These are phyloP conservation scores for Citrus reticulata DNA, from an alignment of 345 rosid species.

Conservation along the genomic window DNA sequence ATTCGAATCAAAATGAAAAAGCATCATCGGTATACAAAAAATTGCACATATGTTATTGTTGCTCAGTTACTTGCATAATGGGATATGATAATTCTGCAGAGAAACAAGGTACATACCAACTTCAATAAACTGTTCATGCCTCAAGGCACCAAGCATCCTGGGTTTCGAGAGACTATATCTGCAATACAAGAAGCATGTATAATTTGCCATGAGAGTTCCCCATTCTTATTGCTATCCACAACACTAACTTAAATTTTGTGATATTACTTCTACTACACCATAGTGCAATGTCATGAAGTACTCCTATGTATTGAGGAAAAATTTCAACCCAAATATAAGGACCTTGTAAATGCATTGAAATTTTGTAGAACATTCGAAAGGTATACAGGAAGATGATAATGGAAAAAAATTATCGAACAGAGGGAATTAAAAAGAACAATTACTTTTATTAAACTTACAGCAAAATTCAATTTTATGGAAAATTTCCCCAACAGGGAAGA, in stretches of 20 bases:
- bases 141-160: not conserved
- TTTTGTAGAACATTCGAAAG: not conserved
- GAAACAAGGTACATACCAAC: not conserved
- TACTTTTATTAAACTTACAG: constrained; percentile 6
- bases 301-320: not conserved
- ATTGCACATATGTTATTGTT: too few relatives aligned
- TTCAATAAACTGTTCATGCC: not conserved
- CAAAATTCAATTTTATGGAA: constrained; percentile 7
- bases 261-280: not conserved
- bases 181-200: not conserved
- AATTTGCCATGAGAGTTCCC: too few relatives aligned
- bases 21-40: too few relatives aligned
- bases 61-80: too few relatives aligned
- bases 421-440: not conserved
- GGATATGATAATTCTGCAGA: too few relatives aligned
- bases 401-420: not conserved
- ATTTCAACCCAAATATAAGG: not conserved
- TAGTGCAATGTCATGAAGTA: not conserved
- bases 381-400: not conserved
- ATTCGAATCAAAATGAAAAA: not conserved
- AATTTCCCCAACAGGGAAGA: constrained; percentile 6
- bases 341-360: not conserved
- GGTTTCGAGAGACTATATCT: not conserved
- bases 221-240: not conserved
- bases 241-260: not conserved